These are phyloP conservation scores for Eucommia ulmoides DNA, from an alignment of 257 asterid genomes.

Conservation along the genomic window DNA sequence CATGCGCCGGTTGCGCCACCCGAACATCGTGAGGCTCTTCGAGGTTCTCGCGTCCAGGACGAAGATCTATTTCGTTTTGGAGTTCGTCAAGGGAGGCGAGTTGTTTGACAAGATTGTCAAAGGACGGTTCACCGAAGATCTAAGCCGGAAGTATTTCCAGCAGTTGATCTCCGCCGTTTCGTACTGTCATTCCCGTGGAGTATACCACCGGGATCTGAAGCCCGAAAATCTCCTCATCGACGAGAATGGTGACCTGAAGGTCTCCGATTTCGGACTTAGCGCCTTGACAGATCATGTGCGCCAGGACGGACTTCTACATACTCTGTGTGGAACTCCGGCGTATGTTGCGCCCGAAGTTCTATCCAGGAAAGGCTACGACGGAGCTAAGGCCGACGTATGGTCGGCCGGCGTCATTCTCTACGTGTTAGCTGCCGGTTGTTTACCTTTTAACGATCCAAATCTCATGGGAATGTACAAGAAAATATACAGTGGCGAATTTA, in stretches of 20 bases:
- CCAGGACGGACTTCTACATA: slow-evolving; percentile 59
- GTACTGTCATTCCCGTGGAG: slow-evolving; percentile 71
- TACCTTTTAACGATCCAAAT: slow-evolving; percentile 61
- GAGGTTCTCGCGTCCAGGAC: slow-evolving; percentile 73
- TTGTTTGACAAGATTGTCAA: slow-evolving; percentile 51
- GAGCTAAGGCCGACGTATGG: slow-evolving; percentile 76
- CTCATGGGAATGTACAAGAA: slow-evolving; percentile 34
- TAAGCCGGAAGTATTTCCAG: slow-evolving; percentile 57
- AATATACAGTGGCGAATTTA: slow-evolving; percentile 71
- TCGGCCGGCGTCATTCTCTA: slow-evolving; percentile 59
- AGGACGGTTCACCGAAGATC: slow-evolving; percentile 60
- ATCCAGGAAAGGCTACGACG: slow-evolving; percentile 72
- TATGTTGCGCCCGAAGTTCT: slow-evolving; percentile 94
- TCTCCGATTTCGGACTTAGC: slow-evolving; percentile 84
- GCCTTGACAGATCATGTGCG: slow-evolving; percentile 51
- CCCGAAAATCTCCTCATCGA: slow-evolving; percentile 79
- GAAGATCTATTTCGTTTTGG: slow-evolving; percentile 64
- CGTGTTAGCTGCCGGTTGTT: slow-evolving; percentile 37
- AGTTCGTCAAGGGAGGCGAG: slow-evolving; percentile 83
- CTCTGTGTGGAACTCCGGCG: slow-evolving; percentile 95
- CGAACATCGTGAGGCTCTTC: slow-evolving; percentile 41
- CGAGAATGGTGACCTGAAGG: slow-evolving; percentile 66
- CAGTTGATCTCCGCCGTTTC: slow-evolving; percentile 68
- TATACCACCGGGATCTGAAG: slow-evolving; percentile 79
- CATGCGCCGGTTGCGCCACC: slow-evolving; percentile 58